These are phyloP conservation scores for Tieghemostelium lacteum DNA, from an alignment of 78 protist genomes.

Conservation along the genomic window DNA sequence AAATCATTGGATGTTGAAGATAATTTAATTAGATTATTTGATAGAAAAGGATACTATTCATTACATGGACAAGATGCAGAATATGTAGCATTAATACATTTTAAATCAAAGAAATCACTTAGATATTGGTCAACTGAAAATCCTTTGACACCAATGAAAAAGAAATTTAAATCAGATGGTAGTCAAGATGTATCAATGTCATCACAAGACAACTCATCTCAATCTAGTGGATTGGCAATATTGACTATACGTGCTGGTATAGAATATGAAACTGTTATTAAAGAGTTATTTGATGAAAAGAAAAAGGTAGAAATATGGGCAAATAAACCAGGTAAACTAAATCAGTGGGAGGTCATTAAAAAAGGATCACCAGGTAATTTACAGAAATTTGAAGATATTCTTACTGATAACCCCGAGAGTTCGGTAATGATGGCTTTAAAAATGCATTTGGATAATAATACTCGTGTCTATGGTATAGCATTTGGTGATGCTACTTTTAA, in stretches of 20 bases:
- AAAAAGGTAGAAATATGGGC: conserved; percentile 36
- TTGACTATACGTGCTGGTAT: conserved; percentile 41
- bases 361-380: conserved; percentile 65
- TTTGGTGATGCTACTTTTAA: conserved; percentile 70
- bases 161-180: conserved; percentile 14
- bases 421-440: conserved; percentile 62
- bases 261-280: conserved; percentile 40
- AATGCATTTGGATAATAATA: conserved; percentile 6
- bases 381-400: conserved; percentile 55
- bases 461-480: conserved; percentile 35
- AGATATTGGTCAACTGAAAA: conserved; percentile 31
- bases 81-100: conserved; percentile 55
- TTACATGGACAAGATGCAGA: conserved; percentile 53
- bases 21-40: conserved; percentile 37
- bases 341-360: conserved; percentile 30
- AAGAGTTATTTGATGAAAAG: conserved; percentile 36
- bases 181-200: neutral
- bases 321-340: conserved; percentile 4
- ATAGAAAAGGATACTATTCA: conserved; percentile 76
- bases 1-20: conserved; percentile 10
- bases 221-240: conserved; percentile 1
- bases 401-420: neutral
- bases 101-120: conserved; percentile 50
- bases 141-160: neutral
- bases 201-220: neutral